Evolutionary conservation across 2,329 filamentous ascomycete species (phyloP).

Genomic region (Scleromitrula shiraiana): DNA sequence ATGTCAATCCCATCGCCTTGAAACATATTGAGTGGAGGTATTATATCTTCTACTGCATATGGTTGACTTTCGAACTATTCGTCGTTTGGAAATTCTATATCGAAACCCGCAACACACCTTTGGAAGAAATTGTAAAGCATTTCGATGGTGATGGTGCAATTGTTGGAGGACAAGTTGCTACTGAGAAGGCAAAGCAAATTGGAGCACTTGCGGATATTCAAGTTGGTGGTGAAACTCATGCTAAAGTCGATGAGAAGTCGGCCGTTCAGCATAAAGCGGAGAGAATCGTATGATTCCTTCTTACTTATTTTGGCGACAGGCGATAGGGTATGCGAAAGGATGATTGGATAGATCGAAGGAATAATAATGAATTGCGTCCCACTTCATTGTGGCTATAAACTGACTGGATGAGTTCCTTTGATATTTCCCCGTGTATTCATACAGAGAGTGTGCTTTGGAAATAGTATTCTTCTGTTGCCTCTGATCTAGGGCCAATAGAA

Average conservation of each 20-base stretch:
- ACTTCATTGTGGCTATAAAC: too few species aligned
- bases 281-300: background rate
- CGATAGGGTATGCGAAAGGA: background rate
- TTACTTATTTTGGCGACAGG: too few species aligned
- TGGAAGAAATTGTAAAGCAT: slow-evolving; percentile 38
- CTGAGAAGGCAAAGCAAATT: slow-evolving; percentile 9
- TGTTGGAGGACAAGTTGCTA: slow-evolving; percentile 11
- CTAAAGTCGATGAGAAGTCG: too few species aligned
- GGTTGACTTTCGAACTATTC: slow-evolving; percentile 23
- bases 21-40: slow-evolving; percentile 35
- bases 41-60: slow-evolving; percentile 36
- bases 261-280: slow-evolving; percentile 1
- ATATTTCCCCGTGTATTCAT: too few species aligned
- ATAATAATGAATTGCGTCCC: background rate
- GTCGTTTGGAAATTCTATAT: slow-evolving; percentile 31
- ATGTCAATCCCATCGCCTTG: slow-evolving; percentile 37
- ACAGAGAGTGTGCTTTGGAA: too few species aligned
- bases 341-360: background rate
- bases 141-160: slow-evolving; percentile 37
- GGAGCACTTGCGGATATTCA: slow-evolving; percentile 6
- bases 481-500: too few species aligned
- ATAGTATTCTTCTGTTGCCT: too few species aligned
- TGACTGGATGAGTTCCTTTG: too few species aligned
- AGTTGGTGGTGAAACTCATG: background rate
- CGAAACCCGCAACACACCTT: slow-evolving; percentile 36